Base-by-base conservation (phyloP, 129 eudicot species). In the Centella asiatica region DNA sequence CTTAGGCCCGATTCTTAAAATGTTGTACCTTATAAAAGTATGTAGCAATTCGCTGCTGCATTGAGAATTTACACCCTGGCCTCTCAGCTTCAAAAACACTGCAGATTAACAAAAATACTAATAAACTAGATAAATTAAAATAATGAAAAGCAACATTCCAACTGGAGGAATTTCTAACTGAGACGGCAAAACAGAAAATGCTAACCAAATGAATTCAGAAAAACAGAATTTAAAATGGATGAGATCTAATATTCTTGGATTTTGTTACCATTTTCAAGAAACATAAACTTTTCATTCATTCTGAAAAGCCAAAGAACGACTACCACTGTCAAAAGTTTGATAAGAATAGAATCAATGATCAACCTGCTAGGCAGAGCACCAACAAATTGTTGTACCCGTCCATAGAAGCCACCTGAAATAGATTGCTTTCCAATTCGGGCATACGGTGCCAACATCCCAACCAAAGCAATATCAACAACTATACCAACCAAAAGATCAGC, bases 21-120 rank as follows among this genome's bases (percentile, higher is more conserved):
- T 27, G 28, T n/a, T 19, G 40, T 79, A 92, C 98, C 96, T 92
- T 92, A 78, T 84, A 92, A 77, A 92, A 84, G 60, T 75, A 92
- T 15, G 98, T 79, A 24, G 95, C 90, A 54, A 87, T 72, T 48
- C 96, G 74, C 73, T 92, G 98, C 69, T 84, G 87, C 60, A 74
- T 69, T 37, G 98, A 87, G 74, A 92, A 92, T 62, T 64, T 82
- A 76, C 80, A 59, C 60, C 96, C 98, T 14, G 98, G 96, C 61
- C 98, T 84, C 82, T 87, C 90, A 55, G 90, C 90, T 67, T 90
- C 97, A 77, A 90, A 90, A 54, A 86, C 94, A 81, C 97, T 90
- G 78, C 69, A 72, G 27, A 62, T 13, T 31, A 60, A 33, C 40
- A 62, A 46, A 26, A 54, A 0, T 3, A 32, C 18, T 33, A 5